phyloP scores from a whole-genome alignment of 192 early-diverging fungal species.

The Gryganskiella cystojenkinii region DNA sequence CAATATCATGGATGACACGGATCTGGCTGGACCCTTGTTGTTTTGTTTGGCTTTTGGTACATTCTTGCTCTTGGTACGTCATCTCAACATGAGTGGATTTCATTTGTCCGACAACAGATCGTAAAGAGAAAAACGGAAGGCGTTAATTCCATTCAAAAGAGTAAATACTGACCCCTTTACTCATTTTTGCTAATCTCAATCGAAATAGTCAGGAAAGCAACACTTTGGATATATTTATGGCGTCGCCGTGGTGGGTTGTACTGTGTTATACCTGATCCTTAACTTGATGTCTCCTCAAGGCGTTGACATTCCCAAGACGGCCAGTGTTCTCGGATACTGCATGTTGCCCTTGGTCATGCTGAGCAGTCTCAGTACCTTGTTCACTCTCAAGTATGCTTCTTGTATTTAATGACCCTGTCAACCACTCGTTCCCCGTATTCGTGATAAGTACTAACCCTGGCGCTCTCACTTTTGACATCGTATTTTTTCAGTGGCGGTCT shows the following conservation, averaged over 20 bases:
- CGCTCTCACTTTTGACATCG: too few species aligned
- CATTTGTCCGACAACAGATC: too few species aligned
- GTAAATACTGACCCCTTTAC: neutral
- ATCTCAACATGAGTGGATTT: too few species aligned
- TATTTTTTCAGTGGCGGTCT: constrained; percentile 57
- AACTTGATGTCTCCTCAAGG: constrained; percentile 95
- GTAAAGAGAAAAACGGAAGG: too few species aligned
- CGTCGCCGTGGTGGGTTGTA: constrained; percentile 87
- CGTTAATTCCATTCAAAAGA: too few species aligned
- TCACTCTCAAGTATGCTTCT: constrained; percentile 71
- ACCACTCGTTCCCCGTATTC: too few species aligned
- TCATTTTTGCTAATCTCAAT: too few species aligned
- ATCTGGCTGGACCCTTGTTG: constrained; percentile 94
- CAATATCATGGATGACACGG: constrained; percentile 95
- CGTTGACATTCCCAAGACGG: constrained; percentile 87
- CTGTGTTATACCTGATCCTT: constrained; percentile 86
- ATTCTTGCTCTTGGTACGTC: constrained; percentile 81
- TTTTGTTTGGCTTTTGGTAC: constrained; percentile 93
- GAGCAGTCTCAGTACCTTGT: constrained; percentile 75
- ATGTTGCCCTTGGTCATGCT: constrained; percentile 95
- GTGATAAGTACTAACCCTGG: too few species aligned
- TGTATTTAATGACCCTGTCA: too few species aligned
- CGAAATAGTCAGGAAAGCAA: constrained; percentile 90
- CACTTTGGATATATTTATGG: constrained; percentile 99
- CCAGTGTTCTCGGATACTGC: constrained; percentile 97